Base-by-base conservation (phyloP, 352 stramenopile genomes). In the Salisapilia sapeloensis region DNA sequence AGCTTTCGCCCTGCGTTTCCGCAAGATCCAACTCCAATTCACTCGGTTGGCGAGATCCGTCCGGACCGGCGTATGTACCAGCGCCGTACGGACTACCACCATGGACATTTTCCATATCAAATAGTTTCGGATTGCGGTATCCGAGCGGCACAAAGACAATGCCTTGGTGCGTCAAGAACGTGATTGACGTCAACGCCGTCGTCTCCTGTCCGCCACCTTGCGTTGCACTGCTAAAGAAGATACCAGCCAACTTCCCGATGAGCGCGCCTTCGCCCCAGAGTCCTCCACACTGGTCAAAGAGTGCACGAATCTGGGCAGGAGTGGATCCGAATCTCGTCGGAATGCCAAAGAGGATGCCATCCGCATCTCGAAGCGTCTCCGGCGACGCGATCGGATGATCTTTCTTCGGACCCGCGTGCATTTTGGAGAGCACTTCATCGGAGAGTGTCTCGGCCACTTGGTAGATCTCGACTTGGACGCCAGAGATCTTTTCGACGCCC, bases 71-170 rank as follows among this genome's bases (percentile, higher is more conserved):
- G 32, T 86, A 44, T 6, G 70, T 87, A 13, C 80, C 79, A 13
- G 72, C 56, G 18, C 76, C 75, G 54, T 80, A 92, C 1, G 71
- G 53, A 35, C 50, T 71, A 15, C 54, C 62, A 20, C 66, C 70
- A 29, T 82, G 70, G 11, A 77, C 40, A 31, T 75, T 64, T n/a
- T 77, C 48, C 22, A 70, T 56, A 38, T 57, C 59, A 6, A 50
- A 56, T 16, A 71, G 35, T 15, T 65, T 35, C 0, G 48, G 58
- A 2, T 46, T 46, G 22, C 56, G 55, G 39, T 66, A 71, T 21
- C 75, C 79, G 11, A 85, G 33, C 21, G 79, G 77, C 22, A 94
- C 66, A 43, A 90, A 93, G 19, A 70, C 62, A 66, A 93, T 89
- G 24, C 80, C 80, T 16, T 91, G 70, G 53, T 93, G 75, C 11